phyloP scores from a whole-genome alignment of 176 grass and related monocot genomes.

The Aegilops speltoides region DNA sequence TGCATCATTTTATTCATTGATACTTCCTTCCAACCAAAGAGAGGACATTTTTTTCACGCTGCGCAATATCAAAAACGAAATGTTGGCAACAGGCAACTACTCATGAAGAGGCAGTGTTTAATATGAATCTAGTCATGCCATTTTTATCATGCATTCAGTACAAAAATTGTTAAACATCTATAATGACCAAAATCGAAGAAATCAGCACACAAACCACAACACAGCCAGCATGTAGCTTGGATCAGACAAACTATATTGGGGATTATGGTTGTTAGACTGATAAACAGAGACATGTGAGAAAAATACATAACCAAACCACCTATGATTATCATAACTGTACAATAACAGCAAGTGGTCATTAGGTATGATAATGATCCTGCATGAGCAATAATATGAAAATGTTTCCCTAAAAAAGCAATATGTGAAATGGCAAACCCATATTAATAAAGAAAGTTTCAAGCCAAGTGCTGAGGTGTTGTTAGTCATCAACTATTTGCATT shows the following conservation, averaged over 20 bases:
- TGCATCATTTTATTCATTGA: not conserved
- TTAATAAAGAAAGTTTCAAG: not conserved
- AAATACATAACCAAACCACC: not conserved
- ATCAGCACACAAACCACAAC: not conserved
- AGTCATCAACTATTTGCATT: not conserved
- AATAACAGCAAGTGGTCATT: not conserved
- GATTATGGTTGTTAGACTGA: not conserved
- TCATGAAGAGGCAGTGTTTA: not conserved
- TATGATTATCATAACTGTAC: not conserved
- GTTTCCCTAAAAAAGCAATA: constrained; percentile 1
- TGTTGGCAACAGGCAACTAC: not conserved
- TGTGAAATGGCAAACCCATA: not conserved
- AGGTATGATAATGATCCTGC: not conserved
- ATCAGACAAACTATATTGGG: not conserved
- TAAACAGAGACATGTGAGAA: not conserved
- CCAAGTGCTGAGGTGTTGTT: not conserved
- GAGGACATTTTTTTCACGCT: not conserved
- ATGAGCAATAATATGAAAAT: not conserved
- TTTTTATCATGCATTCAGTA: not conserved
- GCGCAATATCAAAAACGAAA: not conserved
- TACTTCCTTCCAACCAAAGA: no score
- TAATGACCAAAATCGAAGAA: not conserved
- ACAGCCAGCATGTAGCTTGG: not conserved
- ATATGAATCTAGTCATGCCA: not conserved
- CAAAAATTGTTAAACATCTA: not conserved